These are phyloP conservation scores for Atalantia buxifolia DNA, from an alignment of 345 rosid genomes.

Conservation along the genomic window DNA sequence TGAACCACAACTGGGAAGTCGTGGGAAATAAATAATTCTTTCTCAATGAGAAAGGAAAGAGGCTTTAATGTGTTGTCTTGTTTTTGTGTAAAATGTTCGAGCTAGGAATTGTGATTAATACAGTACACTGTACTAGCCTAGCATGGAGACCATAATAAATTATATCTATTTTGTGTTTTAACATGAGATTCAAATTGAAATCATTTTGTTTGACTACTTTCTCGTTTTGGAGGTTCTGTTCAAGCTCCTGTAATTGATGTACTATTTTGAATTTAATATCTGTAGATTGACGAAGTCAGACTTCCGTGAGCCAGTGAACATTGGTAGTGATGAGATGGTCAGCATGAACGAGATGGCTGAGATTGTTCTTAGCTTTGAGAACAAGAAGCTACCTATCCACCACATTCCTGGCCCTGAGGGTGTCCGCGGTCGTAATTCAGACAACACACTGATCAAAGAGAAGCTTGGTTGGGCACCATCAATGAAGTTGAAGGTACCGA, in stretches of 20 bases:
- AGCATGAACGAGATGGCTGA: constrained; percentile 99
- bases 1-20: neutral
- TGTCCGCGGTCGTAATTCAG: constrained; percentile 98
- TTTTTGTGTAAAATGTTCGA: neutral
- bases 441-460: constrained; percentile 93
- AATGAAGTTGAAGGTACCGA: constrained; percentile 83
- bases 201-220: neutral
- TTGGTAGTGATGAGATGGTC: constrained; percentile 99
- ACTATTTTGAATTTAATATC: neutral
- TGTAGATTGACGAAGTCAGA: constrained; percentile 91
- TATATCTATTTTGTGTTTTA: neutral
- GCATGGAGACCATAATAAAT: neutral
- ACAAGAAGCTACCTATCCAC: constrained; percentile 84
- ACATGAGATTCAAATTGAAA: neutral
- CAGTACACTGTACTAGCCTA: neutral
- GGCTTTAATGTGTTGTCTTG: neutral
- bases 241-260: neutral
- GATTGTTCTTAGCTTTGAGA: constrained; percentile 87
- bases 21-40: neutral
- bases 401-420: constrained; percentile 99
- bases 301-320: constrained; percentile 97
- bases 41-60: neutral
- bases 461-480: constrained; percentile 99
- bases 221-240: neutral
- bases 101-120: neutral